phyloP scores from a whole-genome alignment of 306 rosid genomes.

The Senna tora region DNA sequence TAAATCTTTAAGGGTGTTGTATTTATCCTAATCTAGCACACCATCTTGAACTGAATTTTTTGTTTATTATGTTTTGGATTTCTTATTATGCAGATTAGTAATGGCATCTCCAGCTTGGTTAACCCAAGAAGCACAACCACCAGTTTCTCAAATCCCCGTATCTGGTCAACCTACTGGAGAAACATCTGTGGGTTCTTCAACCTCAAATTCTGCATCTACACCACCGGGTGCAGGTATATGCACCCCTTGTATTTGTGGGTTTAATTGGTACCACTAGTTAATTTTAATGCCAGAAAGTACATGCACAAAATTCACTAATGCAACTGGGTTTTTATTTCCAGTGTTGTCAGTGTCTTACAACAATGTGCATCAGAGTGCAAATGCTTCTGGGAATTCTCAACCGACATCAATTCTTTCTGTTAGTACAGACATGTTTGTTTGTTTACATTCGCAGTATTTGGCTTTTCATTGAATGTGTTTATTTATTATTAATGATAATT shows the following conservation, averaged over 20 bases:
- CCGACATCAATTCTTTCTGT: conserved; percentile 47
- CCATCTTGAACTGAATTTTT: not conserved
- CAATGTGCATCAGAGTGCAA: conserved; percentile 31
- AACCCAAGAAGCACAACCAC: conserved; percentile 43
- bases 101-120: conserved; percentile 65
- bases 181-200: conserved; percentile 30
- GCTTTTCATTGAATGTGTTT: not conserved
- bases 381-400: conserved; percentile 45
- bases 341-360: conserved; percentile 33
- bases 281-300: conserved; percentile 18
- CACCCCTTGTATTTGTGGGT: not conserved
- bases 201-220: conserved; percentile 31
- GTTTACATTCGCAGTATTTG: not conserved
- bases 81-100: conserved; percentile 36
- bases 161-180: conserved; percentile 33
- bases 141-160: conserved; percentile 31
- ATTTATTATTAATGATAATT: not conserved
- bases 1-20: not conserved
- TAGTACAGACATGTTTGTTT: conserved; percentile 34
- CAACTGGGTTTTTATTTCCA: conserved; percentile 39
- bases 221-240: conserved; percentile 15
- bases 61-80: not conserved
- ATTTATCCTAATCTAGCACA: not conserved
- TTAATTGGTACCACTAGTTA: not conserved
- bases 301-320: conserved; percentile 21